These are phyloP conservation scores for Oidium heveae DNA, from an alignment of 2,329 filamentous ascomycete genomes.

Conservation along the genomic window DNA sequence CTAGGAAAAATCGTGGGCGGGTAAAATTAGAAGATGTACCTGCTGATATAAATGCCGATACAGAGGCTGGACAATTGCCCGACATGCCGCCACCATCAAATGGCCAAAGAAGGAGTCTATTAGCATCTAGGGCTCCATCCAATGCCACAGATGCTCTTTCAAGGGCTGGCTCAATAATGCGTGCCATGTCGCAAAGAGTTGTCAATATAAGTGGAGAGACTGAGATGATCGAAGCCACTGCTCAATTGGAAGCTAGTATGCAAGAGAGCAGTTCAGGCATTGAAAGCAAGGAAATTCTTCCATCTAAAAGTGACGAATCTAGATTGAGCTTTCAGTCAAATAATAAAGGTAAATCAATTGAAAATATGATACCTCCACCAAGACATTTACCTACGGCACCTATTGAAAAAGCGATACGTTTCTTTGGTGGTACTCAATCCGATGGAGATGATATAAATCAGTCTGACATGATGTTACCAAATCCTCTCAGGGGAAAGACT, in stretches of 20 bases:
- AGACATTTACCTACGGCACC: constrained; percentile 8
- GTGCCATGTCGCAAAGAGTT: constrained; percentile 84
- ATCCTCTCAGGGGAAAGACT: constrained; percentile 68
- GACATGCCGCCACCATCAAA: constrained; percentile 22
- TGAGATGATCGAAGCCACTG: constrained; percentile 47
- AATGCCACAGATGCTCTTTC: constrained; percentile 39
- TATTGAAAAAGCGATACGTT: constrained; percentile 12
- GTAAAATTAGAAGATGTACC: constrained; percentile 34
- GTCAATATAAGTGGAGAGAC: constrained; percentile 92
- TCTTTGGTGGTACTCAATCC: constrained; percentile 6
- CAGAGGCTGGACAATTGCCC: constrained; percentile 28
- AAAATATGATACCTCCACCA: constrained; percentile 9
- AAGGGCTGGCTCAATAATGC: constrained; percentile 49
- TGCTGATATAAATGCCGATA: constrained; percentile 27
- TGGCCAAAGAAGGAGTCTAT: constrained; percentile 28
- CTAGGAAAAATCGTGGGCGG: constrained; percentile 15
- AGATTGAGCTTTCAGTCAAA: constrained; percentile 8
- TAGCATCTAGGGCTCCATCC: constrained; percentile 30
- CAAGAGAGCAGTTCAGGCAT: constrained; percentile 2
- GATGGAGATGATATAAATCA: constrained; percentile 5
- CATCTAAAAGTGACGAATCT: constrained; percentile 8
- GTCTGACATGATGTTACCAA: constrained; percentile 24
- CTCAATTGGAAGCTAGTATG: constrained; percentile 10
- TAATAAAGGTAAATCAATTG: constrained; percentile 13
- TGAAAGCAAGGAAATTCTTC: constrained; percentile 2